Evolutionary conservation across 1,139 yeast species (phyloP).

Genomic region (Arxiozyma heterogenica): DNA sequence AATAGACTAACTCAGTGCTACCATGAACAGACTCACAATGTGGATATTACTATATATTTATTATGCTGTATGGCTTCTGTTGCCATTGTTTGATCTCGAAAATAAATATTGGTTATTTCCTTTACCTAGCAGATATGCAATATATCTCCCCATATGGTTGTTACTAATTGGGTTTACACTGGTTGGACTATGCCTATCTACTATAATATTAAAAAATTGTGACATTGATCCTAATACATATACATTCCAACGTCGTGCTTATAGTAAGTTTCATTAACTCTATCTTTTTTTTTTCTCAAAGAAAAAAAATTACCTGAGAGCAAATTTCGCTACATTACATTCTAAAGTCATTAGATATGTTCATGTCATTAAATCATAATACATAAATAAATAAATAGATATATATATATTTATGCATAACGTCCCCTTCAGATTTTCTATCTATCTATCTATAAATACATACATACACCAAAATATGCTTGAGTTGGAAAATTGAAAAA

Average conservation of each 20-base stretch:
- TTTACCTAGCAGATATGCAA: constrained; percentile 24
- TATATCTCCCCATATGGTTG: constrained; percentile 24
- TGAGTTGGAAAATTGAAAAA: neutral
- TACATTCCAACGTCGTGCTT: neutral
- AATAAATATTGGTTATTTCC: constrained; percentile 21
- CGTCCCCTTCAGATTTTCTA: neutral
- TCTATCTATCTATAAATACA: neutral
- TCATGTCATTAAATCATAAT: neutral
- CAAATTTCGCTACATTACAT: neutral
- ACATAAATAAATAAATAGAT: too few relatives aligned
- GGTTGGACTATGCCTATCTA: constrained; percentile 24
- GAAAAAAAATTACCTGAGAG: too few relatives aligned
- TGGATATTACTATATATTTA: constrained; percentile 18
- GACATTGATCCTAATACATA: constrained; percentile 2
- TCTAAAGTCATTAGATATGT: neutral
- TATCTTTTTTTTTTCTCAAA: too few relatives aligned
- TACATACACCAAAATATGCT: neutral
- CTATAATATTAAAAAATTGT: constrained; percentile 11
- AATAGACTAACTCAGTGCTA: neutral
- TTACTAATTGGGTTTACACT: constrained; percentile 20
- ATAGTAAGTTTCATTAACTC: neutral
- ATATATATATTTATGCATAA: neutral
- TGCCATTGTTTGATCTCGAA: constrained; percentile 28
- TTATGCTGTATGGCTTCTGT: constrained; percentile 24
- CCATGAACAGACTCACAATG: constrained; percentile 23